A percentile compares a stretch with the other conserved stretches of the same genome.
phyloP scores from a whole-genome alignment of 2,329 filamentous ascomycete genomes.

The Pleoardoris graminearum region DNA sequence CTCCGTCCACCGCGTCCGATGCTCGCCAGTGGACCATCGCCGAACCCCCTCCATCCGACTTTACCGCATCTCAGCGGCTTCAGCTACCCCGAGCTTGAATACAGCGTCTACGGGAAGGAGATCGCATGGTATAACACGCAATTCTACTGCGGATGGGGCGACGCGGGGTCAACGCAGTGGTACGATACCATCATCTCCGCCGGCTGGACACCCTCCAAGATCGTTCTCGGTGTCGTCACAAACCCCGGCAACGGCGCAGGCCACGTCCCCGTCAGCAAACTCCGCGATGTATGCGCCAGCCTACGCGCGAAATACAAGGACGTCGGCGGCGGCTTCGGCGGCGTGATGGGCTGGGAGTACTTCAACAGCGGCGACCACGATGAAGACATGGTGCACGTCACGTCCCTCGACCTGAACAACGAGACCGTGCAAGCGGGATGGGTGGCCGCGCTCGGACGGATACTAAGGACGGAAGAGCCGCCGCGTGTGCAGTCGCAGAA shows the following conservation, averaged over 20 bases:
- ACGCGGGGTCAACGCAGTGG: conserved; percentile 56
- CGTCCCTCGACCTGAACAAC: conserved; percentile 23
- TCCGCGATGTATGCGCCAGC: conserved; percentile 61
- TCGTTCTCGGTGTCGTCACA: conserved; percentile 82
- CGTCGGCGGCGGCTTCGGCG: conserved; percentile 65
- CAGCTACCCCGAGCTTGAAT: conserved; percentile 74
- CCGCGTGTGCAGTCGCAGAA: conserved; percentile 17
- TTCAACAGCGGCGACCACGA: conserved; percentile 67
- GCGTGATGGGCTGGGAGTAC: conserved; percentile 95
- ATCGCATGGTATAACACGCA: conserved; percentile 89
- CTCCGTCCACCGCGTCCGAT: conserved; percentile 35
- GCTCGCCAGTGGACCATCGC: conserved; percentile 32
- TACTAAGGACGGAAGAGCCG: conserved; percentile 41
- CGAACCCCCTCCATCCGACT: conserved; percentile 39
- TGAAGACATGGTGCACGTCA: conserved; percentile 32
- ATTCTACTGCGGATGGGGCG: conserved; percentile 91
- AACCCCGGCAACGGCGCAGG: conserved; percentile 72
- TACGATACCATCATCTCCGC: conserved; percentile 59
- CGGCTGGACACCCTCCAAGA: conserved; percentile 72
- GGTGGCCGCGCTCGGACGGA: conserved; percentile 67
- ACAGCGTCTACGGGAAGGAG: conserved; percentile 43
- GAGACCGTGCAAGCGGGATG: conserved; percentile 54
- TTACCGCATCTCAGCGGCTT: conserved; percentile 76
- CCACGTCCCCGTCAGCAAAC: conserved; percentile 60
- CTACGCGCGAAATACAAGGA: conserved; percentile 61